Conservation (phyloP, 1,139 yeast species). For the Blastobotrys elegans region DNA sequence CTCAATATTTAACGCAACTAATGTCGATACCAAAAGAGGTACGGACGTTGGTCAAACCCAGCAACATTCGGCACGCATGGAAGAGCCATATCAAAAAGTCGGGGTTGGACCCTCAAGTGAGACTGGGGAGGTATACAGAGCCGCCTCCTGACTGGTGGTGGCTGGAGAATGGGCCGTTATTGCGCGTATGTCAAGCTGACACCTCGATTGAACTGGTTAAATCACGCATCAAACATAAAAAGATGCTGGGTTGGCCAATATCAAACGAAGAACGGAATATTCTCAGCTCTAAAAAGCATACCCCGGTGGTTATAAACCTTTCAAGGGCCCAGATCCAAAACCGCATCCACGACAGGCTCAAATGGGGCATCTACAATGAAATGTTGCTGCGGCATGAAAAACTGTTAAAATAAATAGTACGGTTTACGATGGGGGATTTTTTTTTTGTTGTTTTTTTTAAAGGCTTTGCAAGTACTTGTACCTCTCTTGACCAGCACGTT, state of each 20-base stretch:
- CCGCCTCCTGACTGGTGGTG: conserved; percentile 11
- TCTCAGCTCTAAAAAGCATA: neutral
- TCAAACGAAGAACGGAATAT: conserved; percentile 10
- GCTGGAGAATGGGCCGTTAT: conserved; percentile 9
- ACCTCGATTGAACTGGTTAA: too few species aligned
- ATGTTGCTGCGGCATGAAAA: conserved; percentile 14
- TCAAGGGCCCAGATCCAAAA: neutral
- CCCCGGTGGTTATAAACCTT: neutral
- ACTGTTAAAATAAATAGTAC: neutral
- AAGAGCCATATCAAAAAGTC: neutral
- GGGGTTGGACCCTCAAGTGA: conserved; percentile 7
- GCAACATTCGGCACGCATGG: conserved; percentile 3
- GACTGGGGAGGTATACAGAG: conserved; percentile 10
- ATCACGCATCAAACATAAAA: conserved; percentile 10
- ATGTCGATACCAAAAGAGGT: neutral
- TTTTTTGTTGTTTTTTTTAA: neutral
- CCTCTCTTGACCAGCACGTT: conserved; percentile 35
- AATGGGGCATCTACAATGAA: conserved; percentile 12
- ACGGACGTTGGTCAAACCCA: neutral
- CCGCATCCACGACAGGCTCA: conserved; percentile 8
- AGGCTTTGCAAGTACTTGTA: conserved; percentile 22
- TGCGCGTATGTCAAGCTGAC: too few species aligned
- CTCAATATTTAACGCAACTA: neutral
- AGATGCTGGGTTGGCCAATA: conserved; percentile 11
- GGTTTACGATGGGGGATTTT: neutral